Conservation (phyloP, 1,284 basidiomycete genomes). For the Leccinum pachyderme region DNA sequence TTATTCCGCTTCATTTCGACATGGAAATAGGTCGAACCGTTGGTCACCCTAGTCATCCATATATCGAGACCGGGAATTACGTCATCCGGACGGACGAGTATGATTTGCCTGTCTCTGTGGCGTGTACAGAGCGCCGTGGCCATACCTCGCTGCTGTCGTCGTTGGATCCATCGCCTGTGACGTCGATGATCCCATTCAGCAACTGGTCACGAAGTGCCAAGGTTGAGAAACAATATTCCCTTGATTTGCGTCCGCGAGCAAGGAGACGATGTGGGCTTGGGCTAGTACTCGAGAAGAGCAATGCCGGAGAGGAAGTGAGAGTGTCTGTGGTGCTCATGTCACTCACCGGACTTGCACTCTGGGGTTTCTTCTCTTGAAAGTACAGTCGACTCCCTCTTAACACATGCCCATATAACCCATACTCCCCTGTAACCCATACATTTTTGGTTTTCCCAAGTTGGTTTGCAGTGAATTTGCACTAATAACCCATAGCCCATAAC, state of each 20-base stretch:
- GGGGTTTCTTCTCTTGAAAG: conserved; percentile 43
- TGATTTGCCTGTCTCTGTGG: conserved; percentile 42
- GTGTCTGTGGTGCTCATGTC: conserved; percentile 56
- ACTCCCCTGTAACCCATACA: too few species aligned
- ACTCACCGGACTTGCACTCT: conserved; percentile 54
- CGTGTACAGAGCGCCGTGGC: conserved; percentile 48
- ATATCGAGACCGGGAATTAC: conserved; percentile 48
- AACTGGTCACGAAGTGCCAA: conserved; percentile 24
- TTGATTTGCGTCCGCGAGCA: conserved; percentile 29
- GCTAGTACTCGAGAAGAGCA: conserved; percentile 54
- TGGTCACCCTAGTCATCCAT: conserved; percentile 30
- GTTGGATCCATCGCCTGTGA: conserved; percentile 37
- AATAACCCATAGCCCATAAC: too few species aligned
- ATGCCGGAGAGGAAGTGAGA: conserved; percentile 68
- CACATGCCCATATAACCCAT: too few species aligned
- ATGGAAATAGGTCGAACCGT: conserved; percentile 29
- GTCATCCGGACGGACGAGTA: conserved; percentile 45
- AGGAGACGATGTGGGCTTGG: conserved; percentile 38
- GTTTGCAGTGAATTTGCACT: too few species aligned
- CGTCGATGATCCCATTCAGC: conserved; percentile 38
- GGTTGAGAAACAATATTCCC: conserved; percentile 23
- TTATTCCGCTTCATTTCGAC: conserved; percentile 36
- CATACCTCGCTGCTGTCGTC: conserved; percentile 35
- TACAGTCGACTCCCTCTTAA: too few species aligned
- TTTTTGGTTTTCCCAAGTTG: too few species aligned